phyloP scores from a whole-genome alignment of 306 rosid species.

The Cicer arietinum region DNA sequence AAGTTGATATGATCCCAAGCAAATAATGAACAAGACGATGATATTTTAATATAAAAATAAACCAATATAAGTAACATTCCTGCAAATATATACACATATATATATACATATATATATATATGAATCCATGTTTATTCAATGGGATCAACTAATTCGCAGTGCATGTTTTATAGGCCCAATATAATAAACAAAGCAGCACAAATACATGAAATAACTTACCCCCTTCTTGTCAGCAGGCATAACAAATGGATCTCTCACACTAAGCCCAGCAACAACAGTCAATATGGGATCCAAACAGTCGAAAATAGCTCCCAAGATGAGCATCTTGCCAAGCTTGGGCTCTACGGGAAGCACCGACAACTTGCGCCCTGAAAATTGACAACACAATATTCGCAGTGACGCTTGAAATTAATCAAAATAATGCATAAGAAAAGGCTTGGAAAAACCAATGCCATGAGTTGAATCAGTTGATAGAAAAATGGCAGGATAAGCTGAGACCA shows the following conservation, averaged over 20 bases:
- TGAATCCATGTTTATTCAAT: constrained; percentile 28
- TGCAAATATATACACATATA: background rate
- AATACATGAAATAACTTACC: constrained; percentile 59
- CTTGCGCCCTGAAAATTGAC: constrained; percentile 75
- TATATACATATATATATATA: background rate
- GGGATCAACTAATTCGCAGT: constrained; percentile 23
- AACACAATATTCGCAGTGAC: constrained; percentile 34
- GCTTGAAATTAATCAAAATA: constrained; percentile 16
- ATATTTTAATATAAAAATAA: constrained; percentile 26
- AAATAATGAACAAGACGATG: constrained; percentile 9
- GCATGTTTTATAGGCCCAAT: constrained; percentile 19
- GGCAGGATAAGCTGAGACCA: constrained; percentile 37
- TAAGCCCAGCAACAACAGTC: constrained; percentile 95
- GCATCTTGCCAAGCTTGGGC: constrained; percentile 99
- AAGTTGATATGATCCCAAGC: constrained; percentile 14
- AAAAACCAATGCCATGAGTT: constrained; percentile 19
- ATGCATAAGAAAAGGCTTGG: constrained; percentile 12
- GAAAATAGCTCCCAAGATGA: constrained; percentile 83
- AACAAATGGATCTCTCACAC: constrained; percentile 95
- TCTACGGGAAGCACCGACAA: constrained; percentile 93
- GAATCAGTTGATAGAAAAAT: constrained; percentile 1
- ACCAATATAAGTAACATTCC: background rate
- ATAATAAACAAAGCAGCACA: constrained; percentile 29
- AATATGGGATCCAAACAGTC: constrained; percentile 93
- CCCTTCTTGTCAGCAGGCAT: constrained; percentile 87